Percentiles rank a stretch among this genome's conserved stretches.
Conservation (phyloP, 495 filamentous ascomycete species). For the Xylaria intraflava region DNA sequence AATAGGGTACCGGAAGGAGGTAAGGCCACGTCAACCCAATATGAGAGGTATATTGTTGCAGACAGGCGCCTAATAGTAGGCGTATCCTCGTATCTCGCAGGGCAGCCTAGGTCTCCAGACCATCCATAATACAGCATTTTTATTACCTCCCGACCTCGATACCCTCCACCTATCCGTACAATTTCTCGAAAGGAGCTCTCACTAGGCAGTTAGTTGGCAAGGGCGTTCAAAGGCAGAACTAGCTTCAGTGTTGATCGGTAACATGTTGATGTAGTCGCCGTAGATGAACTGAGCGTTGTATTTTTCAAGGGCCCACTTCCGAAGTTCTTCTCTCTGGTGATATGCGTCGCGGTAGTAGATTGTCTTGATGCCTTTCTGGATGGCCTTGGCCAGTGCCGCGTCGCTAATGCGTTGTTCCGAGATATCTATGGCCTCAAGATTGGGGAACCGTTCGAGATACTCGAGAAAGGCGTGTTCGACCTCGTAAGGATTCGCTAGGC, state of each 20-base stretch:
- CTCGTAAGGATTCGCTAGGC: neutral
- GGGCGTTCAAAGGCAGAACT: no score
- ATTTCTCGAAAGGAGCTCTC: no score
- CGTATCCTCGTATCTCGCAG: no score
- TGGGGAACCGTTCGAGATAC: conserved; percentile 19
- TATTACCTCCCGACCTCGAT: no score
- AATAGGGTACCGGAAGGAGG: no score
- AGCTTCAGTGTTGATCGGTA: conserved; percentile 5
- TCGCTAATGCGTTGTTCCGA: conserved; percentile 12
- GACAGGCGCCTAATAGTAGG: no score
- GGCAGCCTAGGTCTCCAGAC: no score
- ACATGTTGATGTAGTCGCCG: conserved; percentile 2
- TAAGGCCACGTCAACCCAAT: no score
- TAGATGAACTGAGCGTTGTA: conserved; percentile 9
- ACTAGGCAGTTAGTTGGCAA: no score
- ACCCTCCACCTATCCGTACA: no score
- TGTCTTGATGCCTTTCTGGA: conserved; percentile 14
- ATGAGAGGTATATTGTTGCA: no score
- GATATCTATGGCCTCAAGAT: conserved; percentile 17
- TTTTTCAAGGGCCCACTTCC: conserved; percentile 14
- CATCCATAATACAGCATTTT: no score
- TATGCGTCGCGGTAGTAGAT: conserved; percentile 13
- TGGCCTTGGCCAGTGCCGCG: conserved; percentile 10
- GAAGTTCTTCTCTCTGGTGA: neutral
- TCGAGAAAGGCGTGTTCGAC: conserved; percentile 8